Evolutionary conservation across 768 basidiomycete genomes (phyloP).

Genomic region (Tulasnella calospora): DNA sequence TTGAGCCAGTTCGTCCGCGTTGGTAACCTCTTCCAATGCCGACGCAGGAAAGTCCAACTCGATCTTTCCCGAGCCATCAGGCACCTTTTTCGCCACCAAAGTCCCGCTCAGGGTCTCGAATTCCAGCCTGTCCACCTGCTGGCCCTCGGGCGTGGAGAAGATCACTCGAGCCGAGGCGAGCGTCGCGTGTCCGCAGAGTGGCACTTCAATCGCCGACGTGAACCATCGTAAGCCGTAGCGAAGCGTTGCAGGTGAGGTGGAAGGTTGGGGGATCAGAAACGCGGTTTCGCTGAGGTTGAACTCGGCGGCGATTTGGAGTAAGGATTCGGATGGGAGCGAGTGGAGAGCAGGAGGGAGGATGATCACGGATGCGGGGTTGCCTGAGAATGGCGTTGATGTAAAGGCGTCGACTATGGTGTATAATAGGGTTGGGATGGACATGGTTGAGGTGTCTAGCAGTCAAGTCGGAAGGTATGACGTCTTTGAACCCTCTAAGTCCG

Average conservation of each 20-base stretch:
- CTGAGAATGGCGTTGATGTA: constrained; percentile 32
- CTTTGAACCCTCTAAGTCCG: background rate
- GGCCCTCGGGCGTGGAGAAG: constrained; percentile 28
- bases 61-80: constrained; percentile 24
- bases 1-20: background rate
- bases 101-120: constrained; percentile 31
- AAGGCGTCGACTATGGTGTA: constrained; percentile 37
- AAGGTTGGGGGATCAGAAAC: constrained; percentile 24
- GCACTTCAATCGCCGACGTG: constrained; percentile 32
- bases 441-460: background rate
- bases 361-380: constrained; percentile 38
- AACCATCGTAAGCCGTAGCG: constrained; percentile 35
- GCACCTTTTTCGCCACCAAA: constrained; percentile 27
- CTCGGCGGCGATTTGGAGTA: constrained; percentile 31
- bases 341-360: constrained; percentile 28
- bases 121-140: constrained; percentile 19
- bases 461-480: background rate
- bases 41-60: constrained; percentile 34
- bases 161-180: constrained; percentile 35
- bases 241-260: background rate
- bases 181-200: constrained; percentile 38
- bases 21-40: constrained; percentile 14
- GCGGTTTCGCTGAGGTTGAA: constrained; percentile 35
- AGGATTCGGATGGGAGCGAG: constrained; percentile 19
- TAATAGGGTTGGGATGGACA: background rate